Evolutionary conservation across 2,329 filamentous ascomycete species (phyloP).

Genomic region (Colletotrichum lini): DNA sequence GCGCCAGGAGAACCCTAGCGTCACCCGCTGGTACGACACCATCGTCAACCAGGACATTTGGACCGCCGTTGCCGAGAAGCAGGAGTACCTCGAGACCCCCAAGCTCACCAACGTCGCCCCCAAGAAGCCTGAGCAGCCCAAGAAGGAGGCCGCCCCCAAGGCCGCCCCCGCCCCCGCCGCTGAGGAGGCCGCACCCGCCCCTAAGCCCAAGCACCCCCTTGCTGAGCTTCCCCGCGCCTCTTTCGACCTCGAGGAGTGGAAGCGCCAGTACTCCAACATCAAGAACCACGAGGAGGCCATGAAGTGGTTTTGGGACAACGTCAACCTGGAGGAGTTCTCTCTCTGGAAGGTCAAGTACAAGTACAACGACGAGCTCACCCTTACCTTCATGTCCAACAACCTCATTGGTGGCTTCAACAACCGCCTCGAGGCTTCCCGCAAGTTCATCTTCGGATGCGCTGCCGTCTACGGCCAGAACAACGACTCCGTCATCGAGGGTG

Average conservation of each 20-base stretch:
- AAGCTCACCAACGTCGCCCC: constrained; percentile 78
- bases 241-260: constrained; percentile 95
- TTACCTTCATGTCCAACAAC: constrained; percentile 99
- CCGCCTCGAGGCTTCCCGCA: constrained; percentile 97
- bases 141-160: constrained; percentile 68
- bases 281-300: constrained; percentile 80
- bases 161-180: constrained; percentile 57
- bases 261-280: constrained; percentile 96
- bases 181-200: constrained; percentile 70
- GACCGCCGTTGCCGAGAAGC: constrained; percentile 82
- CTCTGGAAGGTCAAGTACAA: constrained; percentile 97
- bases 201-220: constrained; percentile 97
- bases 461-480: constrained; percentile 93
- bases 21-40: constrained; percentile 95
- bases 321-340: constrained; percentile 95
- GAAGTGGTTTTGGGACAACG: constrained; percentile 99
- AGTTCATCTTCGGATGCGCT: constrained; percentile 94
- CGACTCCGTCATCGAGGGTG: constrained; percentile 91
- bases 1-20: constrained; percentile 86
- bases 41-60: constrained; percentile 94
- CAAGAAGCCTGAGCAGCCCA: constrained; percentile 84
- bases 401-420: constrained; percentile 97
- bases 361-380: constrained; percentile 98
- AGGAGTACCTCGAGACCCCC: constrained; percentile 86
- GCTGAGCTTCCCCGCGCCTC: constrained; percentile 85